Conservation (phyloP, 495 filamentous ascomycete genomes). For the Entonaema liquescens region DNA sequence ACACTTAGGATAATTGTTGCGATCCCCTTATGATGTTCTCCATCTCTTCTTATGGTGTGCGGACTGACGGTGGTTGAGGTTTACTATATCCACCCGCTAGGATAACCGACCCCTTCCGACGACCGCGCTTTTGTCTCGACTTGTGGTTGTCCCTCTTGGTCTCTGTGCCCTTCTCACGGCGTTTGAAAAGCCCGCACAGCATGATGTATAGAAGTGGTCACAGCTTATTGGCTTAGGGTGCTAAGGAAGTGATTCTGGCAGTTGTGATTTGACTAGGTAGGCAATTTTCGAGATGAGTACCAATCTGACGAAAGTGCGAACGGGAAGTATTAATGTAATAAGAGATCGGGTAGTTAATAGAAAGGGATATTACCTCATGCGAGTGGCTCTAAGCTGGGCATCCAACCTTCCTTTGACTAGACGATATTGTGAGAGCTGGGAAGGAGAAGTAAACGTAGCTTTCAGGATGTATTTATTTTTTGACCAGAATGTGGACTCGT, state of each 20-base stretch:
- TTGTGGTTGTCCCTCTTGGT: background rate
- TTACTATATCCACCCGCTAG: background rate
- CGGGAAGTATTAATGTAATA: background rate
- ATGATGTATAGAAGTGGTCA: background rate
- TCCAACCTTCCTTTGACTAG: background rate
- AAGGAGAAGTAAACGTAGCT: background rate
- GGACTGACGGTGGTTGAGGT: too few species aligned
- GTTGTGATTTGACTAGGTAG: background rate
- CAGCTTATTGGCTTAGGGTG: background rate
- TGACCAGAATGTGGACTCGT: background rate
- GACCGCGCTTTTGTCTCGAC: background rate
- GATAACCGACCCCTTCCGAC: background rate
- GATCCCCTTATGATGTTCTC: too few species aligned
- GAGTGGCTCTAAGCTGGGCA: background rate
- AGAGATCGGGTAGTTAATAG: background rate
- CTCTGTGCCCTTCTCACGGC: background rate
- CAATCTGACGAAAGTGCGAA: background rate
- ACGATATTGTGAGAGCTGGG: background rate
- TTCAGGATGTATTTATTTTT: background rate
- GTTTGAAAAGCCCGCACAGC: background rate
- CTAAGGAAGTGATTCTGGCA: background rate
- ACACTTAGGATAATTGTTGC: too few species aligned
- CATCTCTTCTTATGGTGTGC: too few species aligned
- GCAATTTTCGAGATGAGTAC: background rate
- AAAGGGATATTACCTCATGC: background rate